Evolutionary conservation across 148 eudicot genomes (phyloP), one percentile per base, ranked within the genome.

Genomic region (Beta vulgaris): DNA sequence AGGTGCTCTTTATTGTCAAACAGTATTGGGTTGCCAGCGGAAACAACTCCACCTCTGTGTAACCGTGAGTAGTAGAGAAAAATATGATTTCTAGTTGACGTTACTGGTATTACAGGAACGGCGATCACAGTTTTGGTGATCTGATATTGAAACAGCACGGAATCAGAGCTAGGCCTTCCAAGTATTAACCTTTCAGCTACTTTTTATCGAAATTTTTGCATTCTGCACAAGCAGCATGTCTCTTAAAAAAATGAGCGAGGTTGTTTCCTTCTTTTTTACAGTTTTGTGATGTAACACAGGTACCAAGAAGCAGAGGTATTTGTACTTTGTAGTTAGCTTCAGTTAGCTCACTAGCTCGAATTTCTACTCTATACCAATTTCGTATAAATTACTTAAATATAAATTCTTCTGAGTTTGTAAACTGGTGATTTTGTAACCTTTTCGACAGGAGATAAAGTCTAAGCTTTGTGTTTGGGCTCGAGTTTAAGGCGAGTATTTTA

Each of bases 1-100:
- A 85, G 79, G 73, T 85, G n/a, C 19, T 85, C 64, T 79, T 85
- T 74, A 79, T 46, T 3, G 87, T 85, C 14, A 85, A 85, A 42
- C 83, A 73, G 37, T 82, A 82, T 31, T 82, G 85, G 85, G 85
- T 82, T 53, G 81, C 83, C 29, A 83, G 73, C 61, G 87, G 77
- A 44, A 58, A 35, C 63, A 81, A 84, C 55, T 72, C 82, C 59
- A 81, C 81, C 1, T 43, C 79, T 26, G 68, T 63, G 15, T 19
- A 35, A 63, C 25, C 35, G 23, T 32, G 35, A 62, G 23, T 62
- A 26, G 32, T 31, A 63, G 43, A 35, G 7, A 14, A 43, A 58
- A 63, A 28, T n/a, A n/a, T 31, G 37, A 9, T 23, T 68, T 44
- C 10, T 48, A 16, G 36, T 31, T 15, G 6, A 69, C 25, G 18